Base-by-base conservation (phyloP, 148 eudicot genomes). In the Persicaria tinctoria region DNA sequence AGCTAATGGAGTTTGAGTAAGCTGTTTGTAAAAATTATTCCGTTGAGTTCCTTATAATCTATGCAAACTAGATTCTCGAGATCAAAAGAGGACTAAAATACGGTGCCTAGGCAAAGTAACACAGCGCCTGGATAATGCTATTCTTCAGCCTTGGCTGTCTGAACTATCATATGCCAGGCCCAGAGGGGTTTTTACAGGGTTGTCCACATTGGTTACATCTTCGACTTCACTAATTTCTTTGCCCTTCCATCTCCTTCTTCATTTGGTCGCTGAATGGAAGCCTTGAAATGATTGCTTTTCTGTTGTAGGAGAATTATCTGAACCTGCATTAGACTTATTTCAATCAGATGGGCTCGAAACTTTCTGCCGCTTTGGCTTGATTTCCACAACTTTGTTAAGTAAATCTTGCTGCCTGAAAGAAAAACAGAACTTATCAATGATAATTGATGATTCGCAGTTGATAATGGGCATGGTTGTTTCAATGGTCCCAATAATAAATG, bases 341-440 rank as follows among this genome's bases (percentile, higher is more conserved):
- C 16, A 74, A 54, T 77, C 83, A 45, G 87, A 69, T n/a, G 73
- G 80, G 70, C 78, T 82, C 68, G 88, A 20, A 20, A 20, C 23
- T 78, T 77, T 89, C 57, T 69, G 89, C 74, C 85, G 80, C 86
- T 93, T 93, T 3, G 97, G 95, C 82, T 91, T 93, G 63, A 93
- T 87, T 83, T 86, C 93, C 74, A 93, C 90, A 72, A 93, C 82
- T 78, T 88, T 88, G 78, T 88, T 87, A 73, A 93, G 86, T 78
- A 93, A 80, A 83, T 91, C 95, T 82, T 93, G 95, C 77, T 93
- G 98, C 84, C 98, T 93, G 76, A 57, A 76, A 51, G 17, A 76
- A 68, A 62, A 50, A 77, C 75, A 8, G 44, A 55, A 46, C 6
- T 20, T 5, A 59, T 59, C 38, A 7, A 20, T 18, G 8, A 10